Base-by-base conservation (phyloP, 75 land plant species). In the Selaginella moellendorffii region DNA sequence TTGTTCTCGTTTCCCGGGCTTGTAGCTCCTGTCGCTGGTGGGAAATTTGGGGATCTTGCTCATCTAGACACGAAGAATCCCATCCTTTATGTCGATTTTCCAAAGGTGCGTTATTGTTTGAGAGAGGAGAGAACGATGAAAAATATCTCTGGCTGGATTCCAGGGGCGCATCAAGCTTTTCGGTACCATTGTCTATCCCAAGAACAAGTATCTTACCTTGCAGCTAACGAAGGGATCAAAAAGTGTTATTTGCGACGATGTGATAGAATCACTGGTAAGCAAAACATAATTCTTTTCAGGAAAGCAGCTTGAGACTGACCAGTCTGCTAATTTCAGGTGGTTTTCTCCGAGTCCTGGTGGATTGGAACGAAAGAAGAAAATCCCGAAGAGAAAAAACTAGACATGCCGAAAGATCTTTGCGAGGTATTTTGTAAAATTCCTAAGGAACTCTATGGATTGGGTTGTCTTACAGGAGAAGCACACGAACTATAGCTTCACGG, bases 261-360 rank as follows among this genome's bases (percentile, higher is more conserved):
- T 54, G 29, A 88, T 92, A 68, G 97, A 92, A 27, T 81, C 73
- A 65, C 77, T 92, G 73, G 97, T 88, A 75, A 29, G 76, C 71
- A 26, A 36, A 5, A 36, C 46, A 5, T 36, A 5, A 14, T 36
- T 36, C 46, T 36, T 36, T 36, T 14, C 14, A 36, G 10, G 5
- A 5, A 5, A 14, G 5, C 14, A 5, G 5, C 14, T 36, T 36
- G 46, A 36, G 46, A 5, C 14, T 36, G 46, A 36, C 46, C 14
- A 14, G 46, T 14, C 5, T 36, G 5, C 10, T n/a, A n/a, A n/a
- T n/a, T 36, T 36, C 63, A 92, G 97, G 81, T 92, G 66, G 90
- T 88, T n/a, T 92, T 92, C 72, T 85, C 98, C 31, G 90, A 79
- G 46, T 86, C 85, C 22, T 85, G 90, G 90, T 92, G 96, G 96